These are phyloP conservation scores for Nitzschia sp. DNA, from an alignment of 108 stramenopile species.

Conservation along the genomic window DNA sequence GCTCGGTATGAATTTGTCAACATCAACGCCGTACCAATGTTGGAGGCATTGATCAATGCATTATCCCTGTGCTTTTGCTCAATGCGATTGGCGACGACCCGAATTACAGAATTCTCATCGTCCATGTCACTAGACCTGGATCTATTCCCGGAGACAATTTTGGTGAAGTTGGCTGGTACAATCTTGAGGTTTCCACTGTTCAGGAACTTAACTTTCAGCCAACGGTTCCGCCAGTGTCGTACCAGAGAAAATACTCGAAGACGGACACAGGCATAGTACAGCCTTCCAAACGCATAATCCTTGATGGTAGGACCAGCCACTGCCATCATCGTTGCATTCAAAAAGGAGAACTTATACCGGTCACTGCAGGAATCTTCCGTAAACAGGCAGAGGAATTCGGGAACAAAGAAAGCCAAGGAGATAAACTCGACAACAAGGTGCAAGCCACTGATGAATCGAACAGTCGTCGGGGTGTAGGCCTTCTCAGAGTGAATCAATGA, in stretches of 20 bases:
- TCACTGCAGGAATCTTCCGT: constrained; percentile 22
- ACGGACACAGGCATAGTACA: constrained; percentile 51
- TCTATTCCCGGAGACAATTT: too few species aligned
- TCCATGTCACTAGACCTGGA: background rate
- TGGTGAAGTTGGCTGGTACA: background rate
- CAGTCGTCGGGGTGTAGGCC: constrained; percentile 67
- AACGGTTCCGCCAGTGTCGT: constrained; percentile 73
- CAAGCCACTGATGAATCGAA: constrained; percentile 65
- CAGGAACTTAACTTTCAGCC: constrained; percentile 43
- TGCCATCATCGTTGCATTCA: constrained; percentile 24
- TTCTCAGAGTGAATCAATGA: constrained; percentile 64
- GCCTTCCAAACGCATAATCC: constrained; percentile 50
- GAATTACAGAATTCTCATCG: background rate
- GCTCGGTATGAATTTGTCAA: constrained; percentile 69
- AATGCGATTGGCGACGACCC: constrained; percentile 6
- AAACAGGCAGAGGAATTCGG: constrained; percentile 72
- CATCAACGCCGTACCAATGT: constrained; percentile 83
- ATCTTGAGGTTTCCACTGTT: constrained; percentile 14
- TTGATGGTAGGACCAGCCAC: constrained; percentile 29
- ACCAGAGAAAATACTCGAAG: constrained; percentile 80
- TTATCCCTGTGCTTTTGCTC: constrained; percentile 12
- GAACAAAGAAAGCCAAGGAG: constrained; percentile 62
- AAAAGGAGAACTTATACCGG: constrained; percentile 34
- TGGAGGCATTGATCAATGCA: constrained; percentile 50
- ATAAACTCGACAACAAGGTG: constrained; percentile 69